Evolutionary conservation across 768 basidiomycete genomes (phyloP).

Genomic region (Xerocomellus intermedius): DNA sequence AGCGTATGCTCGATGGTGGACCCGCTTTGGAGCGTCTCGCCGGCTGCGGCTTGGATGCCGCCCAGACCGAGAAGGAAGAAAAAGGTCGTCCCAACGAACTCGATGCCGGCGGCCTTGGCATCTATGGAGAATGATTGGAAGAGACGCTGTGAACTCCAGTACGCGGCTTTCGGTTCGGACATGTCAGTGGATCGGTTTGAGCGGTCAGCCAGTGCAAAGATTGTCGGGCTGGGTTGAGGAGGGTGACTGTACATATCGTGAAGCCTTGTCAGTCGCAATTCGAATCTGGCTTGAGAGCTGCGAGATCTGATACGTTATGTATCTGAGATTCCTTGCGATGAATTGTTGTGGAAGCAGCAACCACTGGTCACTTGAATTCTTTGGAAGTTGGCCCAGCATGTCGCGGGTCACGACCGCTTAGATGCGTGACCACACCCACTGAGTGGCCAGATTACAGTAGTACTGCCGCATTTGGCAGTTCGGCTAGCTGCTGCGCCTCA

Average conservation of each 20-base stretch:
- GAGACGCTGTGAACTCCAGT: slow-evolving; percentile 27
- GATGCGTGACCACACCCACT: no score
- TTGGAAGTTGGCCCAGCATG: no score
- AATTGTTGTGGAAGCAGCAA: no score
- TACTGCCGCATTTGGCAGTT: no score
- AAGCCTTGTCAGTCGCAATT: not conserved
- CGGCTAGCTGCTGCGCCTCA: no score
- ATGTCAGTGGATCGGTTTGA: slow-evolving; percentile 1
- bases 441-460: no score
- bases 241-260: not conserved
- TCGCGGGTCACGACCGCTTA: no score
- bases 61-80: slow-evolving; percentile 69
- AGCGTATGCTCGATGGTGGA: slow-evolving; percentile 43
- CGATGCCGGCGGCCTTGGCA: slow-evolving; percentile 48
- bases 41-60: slow-evolving; percentile 56
- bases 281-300: not conserved
- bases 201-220: not conserved
- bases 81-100: slow-evolving; percentile 57
- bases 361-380: no score
- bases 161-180: slow-evolving; percentile 7
- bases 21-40: slow-evolving; percentile 32
- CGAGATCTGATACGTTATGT: not conserved
- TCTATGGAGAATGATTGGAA: slow-evolving; percentile 38
- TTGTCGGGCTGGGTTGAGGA: not conserved
- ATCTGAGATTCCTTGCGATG: not conserved